Evolutionary conservation across 805 yeast genomes (phyloP), one percentile per base, ranked within the genome.

Genomic region (Pichia sporocuriosa): DNA sequence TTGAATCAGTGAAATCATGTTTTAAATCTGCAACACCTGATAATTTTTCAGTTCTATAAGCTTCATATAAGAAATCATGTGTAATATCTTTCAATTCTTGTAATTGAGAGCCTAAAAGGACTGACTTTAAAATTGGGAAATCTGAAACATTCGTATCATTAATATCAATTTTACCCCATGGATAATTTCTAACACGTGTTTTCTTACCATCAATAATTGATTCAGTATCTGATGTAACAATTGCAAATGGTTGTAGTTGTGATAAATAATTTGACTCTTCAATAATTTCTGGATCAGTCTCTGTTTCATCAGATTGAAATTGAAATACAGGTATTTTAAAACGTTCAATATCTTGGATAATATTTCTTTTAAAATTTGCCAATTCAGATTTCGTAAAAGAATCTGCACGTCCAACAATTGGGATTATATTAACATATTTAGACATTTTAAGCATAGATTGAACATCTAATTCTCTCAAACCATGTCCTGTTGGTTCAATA

Each of bases 401-500:
- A 59, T 84, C 94, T 1, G 90, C 81, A 49, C 79, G 74, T 12
- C 81, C 72, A 44, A 84, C 72, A 27, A 84, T 68, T 1, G 94
- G 94, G 24, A 84, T 65, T 29, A 84, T 77, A 55, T 84, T 84
- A 40, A 82, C 85, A 57, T 72, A 84, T 54, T 79, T 81, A 12
- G 88, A 75, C 42, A 84, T 63, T 44, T 69, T 69, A 55, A 81
- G 81, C 85, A 84, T 83, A 46, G 81, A 69, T 51, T 70, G 76
- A 28, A 84, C 75, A 56, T 84, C 94, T 44, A 84, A 56, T 57
- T 84, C 90, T 46, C 83, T 68, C 48, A 84, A 67, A 2, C 90
- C 89, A 58, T 84, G 93, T 15, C 94, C 94, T 3, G 68, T 73
- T 27, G 90, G 82, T 38, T 82, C 77, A 49, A 84, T 73, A 55